phyloP scores from a whole-genome alignment of 768 basidiomycete genomes.

The Lentinula guzmanii region DNA sequence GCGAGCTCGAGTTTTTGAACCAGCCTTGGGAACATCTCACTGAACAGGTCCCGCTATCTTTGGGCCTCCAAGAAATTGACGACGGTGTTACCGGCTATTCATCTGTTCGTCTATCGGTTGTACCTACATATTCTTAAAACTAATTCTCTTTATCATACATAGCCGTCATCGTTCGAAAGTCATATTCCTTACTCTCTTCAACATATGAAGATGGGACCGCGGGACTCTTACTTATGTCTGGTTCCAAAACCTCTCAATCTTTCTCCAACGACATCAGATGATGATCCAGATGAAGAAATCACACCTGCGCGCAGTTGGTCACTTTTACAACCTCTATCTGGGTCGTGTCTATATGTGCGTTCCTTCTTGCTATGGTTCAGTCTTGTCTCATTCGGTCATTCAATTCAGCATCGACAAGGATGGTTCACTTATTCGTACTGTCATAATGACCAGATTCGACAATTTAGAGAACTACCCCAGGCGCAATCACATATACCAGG shows the following conservation, averaged over 20 bases:
- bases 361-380: conserved; percentile 15
- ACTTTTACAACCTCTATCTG: conserved; percentile 71
- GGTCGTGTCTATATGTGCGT: conserved; percentile 82
- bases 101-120: conserved; percentile 33
- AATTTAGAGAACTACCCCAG: conserved; percentile 82
- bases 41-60: conserved; percentile 29
- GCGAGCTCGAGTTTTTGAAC: conserved; percentile 72
- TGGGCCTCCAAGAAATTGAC: conserved; percentile 51
- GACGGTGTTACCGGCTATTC: conserved; percentile 34
- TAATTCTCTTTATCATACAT: conserved; percentile 3
- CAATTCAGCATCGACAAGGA: conserved; percentile 66
- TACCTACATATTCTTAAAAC: conserved; percentile 6
- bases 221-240: conserved; percentile 69
- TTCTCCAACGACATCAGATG: conserved; percentile 33
- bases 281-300: conserved; percentile 52
- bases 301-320: conserved; percentile 78
- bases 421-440: conserved; percentile 99
- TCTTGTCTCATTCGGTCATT: conserved; percentile 22
- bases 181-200: conserved; percentile 51
- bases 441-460: conserved; percentile 91
- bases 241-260: conserved; percentile 61
- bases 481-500: conserved; percentile 61
- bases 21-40: conserved; percentile 45
- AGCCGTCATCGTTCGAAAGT: conserved; percentile 15
- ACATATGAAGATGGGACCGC: conserved; percentile 67